Percentiles rank a stretch among this genome's conserved stretches.
phyloP scores from a whole-genome alignment of 164 flowering plant species.

The Chimonanthus salicifolius region DNA sequence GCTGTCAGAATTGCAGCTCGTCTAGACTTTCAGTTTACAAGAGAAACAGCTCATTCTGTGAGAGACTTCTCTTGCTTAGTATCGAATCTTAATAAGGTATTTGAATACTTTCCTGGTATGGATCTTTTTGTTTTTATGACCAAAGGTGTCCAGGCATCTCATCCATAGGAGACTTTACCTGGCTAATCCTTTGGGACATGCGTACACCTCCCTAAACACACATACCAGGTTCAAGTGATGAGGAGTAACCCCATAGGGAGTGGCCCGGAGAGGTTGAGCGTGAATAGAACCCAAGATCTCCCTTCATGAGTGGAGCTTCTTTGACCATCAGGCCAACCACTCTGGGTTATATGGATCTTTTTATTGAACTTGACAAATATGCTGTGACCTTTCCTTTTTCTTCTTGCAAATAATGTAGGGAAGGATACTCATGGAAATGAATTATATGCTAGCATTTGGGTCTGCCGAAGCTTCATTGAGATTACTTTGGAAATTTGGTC shows the following conservation, averaged over 20 bases:
- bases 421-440: conserved; percentile 84
- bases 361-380: not conserved
- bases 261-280: too few relatives aligned
- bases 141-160: too few relatives aligned
- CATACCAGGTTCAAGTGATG: too few relatives aligned
- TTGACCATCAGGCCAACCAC: not conserved
- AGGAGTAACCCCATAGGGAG: too few relatives aligned
- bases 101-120: not conserved
- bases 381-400: not conserved
- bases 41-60: conserved; percentile 64
- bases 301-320: not conserved
- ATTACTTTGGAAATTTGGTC: conserved; percentile 83
- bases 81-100: conserved; percentile 73
- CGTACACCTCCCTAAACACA: too few relatives aligned
- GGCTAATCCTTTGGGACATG: not conserved
- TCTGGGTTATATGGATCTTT: not conserved
- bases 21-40: conserved; percentile 63
- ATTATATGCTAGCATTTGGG: conserved; percentile 96
- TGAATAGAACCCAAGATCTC: too few relatives aligned
- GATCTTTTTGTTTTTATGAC: too few relatives aligned
- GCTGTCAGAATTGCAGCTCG: conserved; percentile 88
- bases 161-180: too few relatives aligned
- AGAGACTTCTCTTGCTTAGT: conserved; percentile 44
- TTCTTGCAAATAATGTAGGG: conserved; percentile 29
- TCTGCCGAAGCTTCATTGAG: conserved; percentile 93